Base-by-base conservation (phyloP, 257 asterid genomes). In the Fraxinus pennsylvanica region DNA sequence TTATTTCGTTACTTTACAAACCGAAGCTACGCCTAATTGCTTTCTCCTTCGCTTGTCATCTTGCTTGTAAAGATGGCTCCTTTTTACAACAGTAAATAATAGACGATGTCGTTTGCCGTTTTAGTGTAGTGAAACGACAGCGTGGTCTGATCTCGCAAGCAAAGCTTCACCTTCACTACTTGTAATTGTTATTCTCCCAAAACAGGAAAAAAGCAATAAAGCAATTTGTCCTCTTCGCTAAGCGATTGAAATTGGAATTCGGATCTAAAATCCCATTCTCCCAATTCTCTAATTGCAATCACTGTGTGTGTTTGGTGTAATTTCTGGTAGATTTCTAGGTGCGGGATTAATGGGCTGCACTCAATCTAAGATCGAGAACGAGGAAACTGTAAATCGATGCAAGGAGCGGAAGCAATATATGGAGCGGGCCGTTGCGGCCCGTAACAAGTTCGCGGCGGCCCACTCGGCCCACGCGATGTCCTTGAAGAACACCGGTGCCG, bases 321-420 rank as follows among this genome's bases (percentile, higher is more conserved):
- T 61, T 61, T 21, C 32, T 61, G 8, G 14, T 22, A 8, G 68
- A 61, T 59, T 65, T 59, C 12, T 35, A 2, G 12, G 50, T 65
- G 17, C 71, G 39, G 38, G 36, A 93, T 95, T 43, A 43, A 95
- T 95, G 99, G 98, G 99, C 50, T 93, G 98, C 86, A 69, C 87
- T 38, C 97, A 96, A 77, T 93, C 98, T 39, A 93, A 90, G 89
- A 92, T 96, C 94, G 98, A 96, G 82, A 92, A 90, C 85, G 95
- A 96, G 68, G 99, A 96, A 86, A 86, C 94, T 9, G 98, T 96
- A 97, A 97, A 98, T 13, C 87, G 99, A 89, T 96, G 98, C 89
- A 93, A 84, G 83, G 98, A 96, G n/a, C 90, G 98, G n/a, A 92
- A 87, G 86, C 89, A 67, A 70, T 81, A 75, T 81, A 96, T 96